Evolutionary conservation across 352 stramenopile genomes (phyloP), one percentile per base, ranked within the genome.

Genomic region (Labyrinthula sp.): DNA sequence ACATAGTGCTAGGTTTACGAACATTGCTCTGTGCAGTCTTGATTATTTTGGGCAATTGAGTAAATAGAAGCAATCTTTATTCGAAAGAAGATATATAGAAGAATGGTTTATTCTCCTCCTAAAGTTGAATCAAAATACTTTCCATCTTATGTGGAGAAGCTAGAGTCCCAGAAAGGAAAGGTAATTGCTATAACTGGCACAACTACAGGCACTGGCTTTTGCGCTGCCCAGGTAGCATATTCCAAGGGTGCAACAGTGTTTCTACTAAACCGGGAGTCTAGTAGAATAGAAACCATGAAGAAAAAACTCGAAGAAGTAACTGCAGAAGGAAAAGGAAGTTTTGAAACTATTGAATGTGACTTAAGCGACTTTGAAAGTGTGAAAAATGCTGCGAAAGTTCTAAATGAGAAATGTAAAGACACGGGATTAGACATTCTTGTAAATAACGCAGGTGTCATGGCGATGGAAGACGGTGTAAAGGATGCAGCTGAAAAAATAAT

Each of bases 101-200:
- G n/a, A n/a, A n/a, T n/a, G n/a, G n/a, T n/a, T n/a, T n/a, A n/a
- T n/a, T n/a, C n/a, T n/a, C n/a, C n/a, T n/a, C n/a, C n/a, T n/a
- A n/a, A n/a, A n/a, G n/a, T n/a, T n/a, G n/a, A n/a, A n/a, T n/a
- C n/a, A n/a, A 15, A 48, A 24, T 24, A 40, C 36, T 18, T 41
- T 40, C 17, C 18, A 29, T 55, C 22, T n/a, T 45, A 37, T 25
- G 47, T 63, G 17, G 28, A 48, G 3, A 25, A 46, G 4, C 38
- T 71, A 15, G 61, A 58, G n/a, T 46, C 23, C n/a, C 38, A 67
- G 20, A 43, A 48, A 6, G 62, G 59, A 10, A 75, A 75, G 36
- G 57, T 56, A 0, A 45, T 72, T 35, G 64, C 47, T 15, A 67
- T 75, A 28, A 75, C 66, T 2, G 64, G 66, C 14, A 62, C 45